A percentile compares a stretch with the other conserved stretches of the same genome.
These are phyloP conservation scores for Violaceomyces palustris DNA, from an alignment of 1,284 basidiomycete species.

Conservation along the genomic window DNA sequence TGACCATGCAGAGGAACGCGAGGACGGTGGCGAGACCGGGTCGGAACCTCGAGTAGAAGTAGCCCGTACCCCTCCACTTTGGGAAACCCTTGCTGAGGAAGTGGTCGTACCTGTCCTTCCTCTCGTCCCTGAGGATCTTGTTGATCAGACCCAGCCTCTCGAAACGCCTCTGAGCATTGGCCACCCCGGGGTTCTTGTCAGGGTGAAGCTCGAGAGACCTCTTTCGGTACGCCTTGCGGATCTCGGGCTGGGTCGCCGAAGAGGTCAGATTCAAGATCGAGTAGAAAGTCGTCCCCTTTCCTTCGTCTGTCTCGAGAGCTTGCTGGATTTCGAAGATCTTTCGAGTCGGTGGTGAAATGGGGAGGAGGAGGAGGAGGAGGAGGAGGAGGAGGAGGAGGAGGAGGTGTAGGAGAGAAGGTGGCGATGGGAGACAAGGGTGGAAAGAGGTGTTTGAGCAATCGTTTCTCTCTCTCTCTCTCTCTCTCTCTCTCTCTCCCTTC, in stretches of 20 bases:
- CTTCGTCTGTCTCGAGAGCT: conserved; percentile 37
- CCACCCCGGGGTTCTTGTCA: conserved; percentile 40
- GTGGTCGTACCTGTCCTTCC: conserved; percentile 49
- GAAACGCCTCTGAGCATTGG: conserved; percentile 40
- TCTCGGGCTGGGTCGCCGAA: conserved; percentile 19
- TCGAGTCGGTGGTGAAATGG: not conserved
- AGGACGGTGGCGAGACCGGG: conserved; percentile 37
- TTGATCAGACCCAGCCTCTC: conserved; percentile 47
- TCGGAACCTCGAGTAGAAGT: conserved; percentile 45
- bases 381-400: not conserved
- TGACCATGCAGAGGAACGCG: conserved; percentile 20
- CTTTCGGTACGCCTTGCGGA: conserved; percentile 47
- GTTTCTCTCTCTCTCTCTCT: no score
- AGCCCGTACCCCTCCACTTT: conserved; percentile 46
- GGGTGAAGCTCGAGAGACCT: conserved; percentile 47
- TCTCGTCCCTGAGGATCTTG: conserved; percentile 47
- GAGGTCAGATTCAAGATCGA: conserved; percentile 34
- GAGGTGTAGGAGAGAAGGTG: not conserved
- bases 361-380: not conserved
- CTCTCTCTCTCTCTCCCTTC: no score
- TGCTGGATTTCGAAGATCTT: conserved; percentile 50
- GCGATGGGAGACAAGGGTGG: no score
- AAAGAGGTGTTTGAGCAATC: no score
- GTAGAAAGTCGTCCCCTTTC: conserved; percentile 43
- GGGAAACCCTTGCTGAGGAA: conserved; percentile 49